phyloP scores from a whole-genome alignment of 1,139 yeast genomes.

The Blastobotrys ciferrii region DNA sequence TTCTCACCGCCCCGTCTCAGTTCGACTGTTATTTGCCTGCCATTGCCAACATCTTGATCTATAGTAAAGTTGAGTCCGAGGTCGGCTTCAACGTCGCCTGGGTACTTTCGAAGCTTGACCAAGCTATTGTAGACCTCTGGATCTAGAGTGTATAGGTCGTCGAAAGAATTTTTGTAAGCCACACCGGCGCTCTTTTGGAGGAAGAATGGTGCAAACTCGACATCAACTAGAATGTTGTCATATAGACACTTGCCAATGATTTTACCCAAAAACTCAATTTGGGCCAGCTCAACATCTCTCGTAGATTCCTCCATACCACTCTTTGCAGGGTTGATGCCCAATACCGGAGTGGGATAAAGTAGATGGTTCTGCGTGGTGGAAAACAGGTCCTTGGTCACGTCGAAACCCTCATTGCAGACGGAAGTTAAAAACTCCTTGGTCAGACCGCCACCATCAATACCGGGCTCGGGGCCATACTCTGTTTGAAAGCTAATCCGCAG shows the following conservation, averaged over 20 bases:
- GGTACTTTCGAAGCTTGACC: constrained; percentile 58
- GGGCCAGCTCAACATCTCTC: constrained; percentile 40
- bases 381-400: constrained; percentile 46
- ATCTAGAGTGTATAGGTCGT: constrained; percentile 75
- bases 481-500: constrained; percentile 67
- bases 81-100: constrained; percentile 53
- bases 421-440: constrained; percentile 87
- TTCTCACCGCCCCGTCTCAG: constrained; percentile 60
- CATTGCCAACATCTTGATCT: constrained; percentile 45
- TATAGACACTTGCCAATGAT: constrained; percentile 88
- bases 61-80: constrained; percentile 68
- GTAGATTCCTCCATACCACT: constrained; percentile 20
- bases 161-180: constrained; percentile 54
- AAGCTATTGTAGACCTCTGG: constrained; percentile 62
- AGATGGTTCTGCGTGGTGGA: constrained; percentile 57
- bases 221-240: constrained; percentile 76
- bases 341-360: constrained; percentile 71
- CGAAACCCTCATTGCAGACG: constrained; percentile 68
- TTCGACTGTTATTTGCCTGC: constrained; percentile 47
- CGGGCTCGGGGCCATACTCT: constrained; percentile 77
- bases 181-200: constrained; percentile 64
- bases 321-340: constrained; percentile 34
- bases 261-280: constrained; percentile 68
- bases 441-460: constrained; percentile 96
- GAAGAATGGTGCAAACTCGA: constrained; percentile 85